Percentiles rank a stretch among this genome's conserved stretches.
Conservation (phyloP, 805 yeast species). For the Nakazawaea anatomiae region DNA sequence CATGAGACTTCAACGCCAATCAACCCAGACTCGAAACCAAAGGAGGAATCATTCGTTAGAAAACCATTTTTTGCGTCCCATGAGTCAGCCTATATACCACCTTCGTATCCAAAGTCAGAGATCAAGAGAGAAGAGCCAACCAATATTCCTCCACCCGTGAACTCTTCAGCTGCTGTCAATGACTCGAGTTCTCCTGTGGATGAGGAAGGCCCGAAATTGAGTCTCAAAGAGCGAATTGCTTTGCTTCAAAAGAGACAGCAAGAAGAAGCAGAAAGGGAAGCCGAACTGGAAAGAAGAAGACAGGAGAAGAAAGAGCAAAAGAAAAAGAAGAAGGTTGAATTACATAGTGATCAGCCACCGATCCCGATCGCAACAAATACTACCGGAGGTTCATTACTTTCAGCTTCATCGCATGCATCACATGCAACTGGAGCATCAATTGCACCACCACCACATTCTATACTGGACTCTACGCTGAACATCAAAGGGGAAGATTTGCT, state of each 20-base stretch:
- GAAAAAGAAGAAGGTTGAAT: conserved; percentile 17
- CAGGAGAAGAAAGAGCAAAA: conserved; percentile 43
- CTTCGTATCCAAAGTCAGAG: conserved; percentile 19
- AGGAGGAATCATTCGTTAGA: conserved; percentile 43
- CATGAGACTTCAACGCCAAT: conserved; percentile 32
- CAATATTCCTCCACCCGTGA: conserved; percentile 18
- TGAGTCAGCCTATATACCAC: conserved; percentile 54
- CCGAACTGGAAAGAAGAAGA: conserved; percentile 42
- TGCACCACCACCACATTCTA: neutral
- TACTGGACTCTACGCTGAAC: too few species aligned
- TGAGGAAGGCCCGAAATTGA: conserved; percentile 65
- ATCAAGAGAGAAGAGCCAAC: conserved; percentile 13
- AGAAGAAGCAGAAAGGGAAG: conserved; percentile 72
- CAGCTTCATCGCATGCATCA: neutral
- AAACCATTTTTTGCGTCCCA: conserved; percentile 53
- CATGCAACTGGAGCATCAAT: neutral
- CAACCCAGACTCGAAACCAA: conserved; percentile 30
- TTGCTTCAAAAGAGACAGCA: conserved; percentile 75
- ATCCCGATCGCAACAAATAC: neutral
- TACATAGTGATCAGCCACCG: neutral
- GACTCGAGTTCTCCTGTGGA: conserved; percentile 28
- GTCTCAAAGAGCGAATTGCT: conserved; percentile 83
- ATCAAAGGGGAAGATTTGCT: too few species aligned
- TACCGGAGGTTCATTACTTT: conserved; percentile 1
- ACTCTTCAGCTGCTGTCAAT: conserved; percentile 19